Conservation (phyloP, 164 flowering plant genomes). For the Sextonia rubra region DNA sequence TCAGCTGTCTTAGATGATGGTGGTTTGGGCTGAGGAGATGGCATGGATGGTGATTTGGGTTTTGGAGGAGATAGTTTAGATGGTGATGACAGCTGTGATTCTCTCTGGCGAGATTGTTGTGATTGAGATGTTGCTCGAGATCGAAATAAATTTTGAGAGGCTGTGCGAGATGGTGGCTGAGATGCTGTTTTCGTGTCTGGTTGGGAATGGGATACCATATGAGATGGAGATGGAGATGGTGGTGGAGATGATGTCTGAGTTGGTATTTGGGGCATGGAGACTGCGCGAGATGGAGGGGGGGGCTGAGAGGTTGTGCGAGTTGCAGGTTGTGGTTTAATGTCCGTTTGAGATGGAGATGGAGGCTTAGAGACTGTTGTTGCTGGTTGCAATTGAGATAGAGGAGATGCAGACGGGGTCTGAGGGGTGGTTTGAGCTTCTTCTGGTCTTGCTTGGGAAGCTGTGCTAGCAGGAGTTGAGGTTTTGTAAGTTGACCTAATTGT, state of each 20-base stretch:
- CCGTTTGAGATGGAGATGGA: background rate
- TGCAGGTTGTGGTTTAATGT: background rate
- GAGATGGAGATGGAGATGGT: conserved; percentile 8
- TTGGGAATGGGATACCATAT: background rate
- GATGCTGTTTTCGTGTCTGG: conserved; percentile 3
- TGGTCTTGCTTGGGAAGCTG: background rate
- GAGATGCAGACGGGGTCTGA: background rate
- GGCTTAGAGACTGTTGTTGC: conserved; percentile 4
- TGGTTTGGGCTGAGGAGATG: background rate
- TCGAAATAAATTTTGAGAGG: background rate
- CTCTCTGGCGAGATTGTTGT: background rate
- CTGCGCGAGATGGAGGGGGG: conserved; percentile 7
- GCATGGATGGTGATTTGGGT: background rate
- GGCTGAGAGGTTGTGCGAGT: conserved; percentile 9
- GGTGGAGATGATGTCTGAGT: conserved; percentile 5
- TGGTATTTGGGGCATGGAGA: conserved; percentile 11
- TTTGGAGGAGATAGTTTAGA: background rate
- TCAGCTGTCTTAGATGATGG: background rate
- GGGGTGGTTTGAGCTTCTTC: background rate
- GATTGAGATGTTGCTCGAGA: background rate
- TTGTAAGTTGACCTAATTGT: background rate
- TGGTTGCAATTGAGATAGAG: background rate
- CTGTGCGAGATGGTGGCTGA: conserved; percentile 1
- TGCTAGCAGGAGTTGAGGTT: conserved; percentile 5
- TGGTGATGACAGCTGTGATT: background rate